Percentiles rank a stretch among this genome's conserved stretches.
Conservation (phyloP, 139 green algal genomes). For the Gonium pectorale region DNA sequence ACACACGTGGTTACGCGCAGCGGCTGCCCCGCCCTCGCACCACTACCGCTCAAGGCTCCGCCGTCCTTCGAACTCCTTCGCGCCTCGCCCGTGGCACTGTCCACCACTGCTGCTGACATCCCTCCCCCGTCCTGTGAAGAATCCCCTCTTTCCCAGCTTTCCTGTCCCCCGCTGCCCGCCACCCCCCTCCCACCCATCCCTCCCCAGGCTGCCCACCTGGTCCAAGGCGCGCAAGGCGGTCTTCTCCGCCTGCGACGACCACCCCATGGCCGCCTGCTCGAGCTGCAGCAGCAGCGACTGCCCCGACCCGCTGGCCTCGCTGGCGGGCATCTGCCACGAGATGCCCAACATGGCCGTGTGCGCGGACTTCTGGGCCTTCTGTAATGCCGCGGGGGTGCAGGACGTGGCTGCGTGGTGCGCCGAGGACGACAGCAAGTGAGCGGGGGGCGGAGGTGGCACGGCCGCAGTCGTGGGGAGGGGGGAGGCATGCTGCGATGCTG, state of each 20-base stretch:
- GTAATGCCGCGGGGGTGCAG: slow-evolving; percentile 6
- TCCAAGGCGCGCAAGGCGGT: slow-evolving; percentile 33
- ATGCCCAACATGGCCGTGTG: slow-evolving; percentile 58
- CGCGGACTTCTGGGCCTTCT: slow-evolving; percentile 46
- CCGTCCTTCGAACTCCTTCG: too few relatives aligned
- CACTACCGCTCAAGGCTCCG: too few relatives aligned
- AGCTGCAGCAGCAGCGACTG: slow-evolving; percentile 43
- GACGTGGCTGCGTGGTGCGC: slow-evolving; percentile 32
- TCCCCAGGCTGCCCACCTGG: slow-evolving; percentile 37
- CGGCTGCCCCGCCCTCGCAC: too few relatives aligned
- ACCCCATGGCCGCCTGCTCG: slow-evolving; percentile 56
- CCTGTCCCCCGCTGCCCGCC: background rate
- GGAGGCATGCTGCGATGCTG: too few relatives aligned
- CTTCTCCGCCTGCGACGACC: slow-evolving; percentile 48
- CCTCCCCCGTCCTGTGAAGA: too few relatives aligned
- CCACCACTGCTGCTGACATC: too few relatives aligned
- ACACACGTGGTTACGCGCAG: too few relatives aligned
- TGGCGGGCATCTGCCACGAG: slow-evolving; percentile 54
- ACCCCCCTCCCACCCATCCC: slow-evolving; percentile 2
- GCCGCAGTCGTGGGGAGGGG: too few relatives aligned
- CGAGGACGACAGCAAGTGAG: slow-evolving; percentile 29
- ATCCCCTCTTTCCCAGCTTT: background rate
- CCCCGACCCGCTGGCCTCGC: slow-evolving; percentile 53
- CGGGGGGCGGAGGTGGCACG: background rate
- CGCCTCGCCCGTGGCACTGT: too few relatives aligned